Base-by-base conservation (phyloP, 495 filamentous ascomycete genomes). In the Penicillium roqueforti region DNA sequence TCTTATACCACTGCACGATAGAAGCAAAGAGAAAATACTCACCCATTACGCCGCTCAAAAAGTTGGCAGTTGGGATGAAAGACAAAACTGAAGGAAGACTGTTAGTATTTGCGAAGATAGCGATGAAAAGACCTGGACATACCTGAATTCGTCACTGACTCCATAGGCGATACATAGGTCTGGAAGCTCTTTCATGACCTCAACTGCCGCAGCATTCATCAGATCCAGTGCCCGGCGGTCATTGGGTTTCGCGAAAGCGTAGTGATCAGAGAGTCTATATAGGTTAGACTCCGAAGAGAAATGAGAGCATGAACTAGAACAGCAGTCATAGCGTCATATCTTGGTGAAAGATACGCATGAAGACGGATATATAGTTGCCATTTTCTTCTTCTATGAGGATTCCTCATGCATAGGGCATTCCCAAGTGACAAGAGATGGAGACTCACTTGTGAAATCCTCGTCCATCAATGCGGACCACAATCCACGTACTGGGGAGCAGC, bases 81-180 rank as follows among this genome's bases (percentile, higher is more conserved):
- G 26, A 97, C 83, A 65, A 98, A 98, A 63, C 90, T 95, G 57
- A 10, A 6, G 16, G 10, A 26, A n/a, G 3, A 44, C 14, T 44
- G 25, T 44, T 7, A 44, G 14, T 28, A 6, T 6, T 44, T 28
- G 37, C 48, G 4, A 41, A 6, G 23, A 31, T 25, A 23, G 11
- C 11, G 41, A 19, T 25, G 23, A 1, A 28, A 45, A 4, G 54
- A 16, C 14, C 19, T n/a, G 16, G 19, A 57, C 59, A 45, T 67
- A 87, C 89, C 89, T 93, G 65, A 83, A 97, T 67, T 98, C 93
- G 65, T 98, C 93, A 62, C 90, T 95, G 47, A 93, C 83, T 6
- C 93, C 93, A 58, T 97, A 98, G 1, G 86, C 91, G 58, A 97
- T 83, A 11, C 82, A 79, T 32, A 97, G 81, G 65, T 98, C 92